These are phyloP conservation scores for Kwoniella mangroviensis DNA, from an alignment of 768 basidiomycete species.

Conservation along the genomic window DNA sequence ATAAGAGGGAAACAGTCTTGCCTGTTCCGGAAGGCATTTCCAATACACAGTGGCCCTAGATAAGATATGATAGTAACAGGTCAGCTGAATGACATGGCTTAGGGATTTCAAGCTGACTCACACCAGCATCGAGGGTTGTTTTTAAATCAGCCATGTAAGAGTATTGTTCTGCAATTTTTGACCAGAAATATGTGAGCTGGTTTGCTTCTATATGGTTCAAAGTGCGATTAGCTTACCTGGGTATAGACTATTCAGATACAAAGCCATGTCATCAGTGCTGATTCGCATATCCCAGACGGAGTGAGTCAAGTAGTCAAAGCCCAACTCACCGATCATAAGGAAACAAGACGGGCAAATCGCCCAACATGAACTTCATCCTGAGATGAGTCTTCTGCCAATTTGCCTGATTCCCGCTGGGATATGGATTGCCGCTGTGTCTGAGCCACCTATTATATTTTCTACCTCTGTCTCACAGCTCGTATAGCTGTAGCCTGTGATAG, in stretches of 20 bases:
- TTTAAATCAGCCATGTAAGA: constrained; percentile 99
- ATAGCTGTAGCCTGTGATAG: too few relatives aligned
- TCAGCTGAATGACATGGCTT: background rate
- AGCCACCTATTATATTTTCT: too few relatives aligned
- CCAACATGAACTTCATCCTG: constrained; percentile 53
- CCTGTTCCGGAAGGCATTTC: constrained; percentile 99
- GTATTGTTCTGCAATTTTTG: constrained; percentile 78
- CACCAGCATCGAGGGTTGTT: constrained; percentile 90
- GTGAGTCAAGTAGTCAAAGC: background rate
- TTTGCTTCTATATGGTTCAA: too few relatives aligned
- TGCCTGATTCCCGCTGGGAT: background rate
- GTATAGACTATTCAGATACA: constrained; percentile 94
- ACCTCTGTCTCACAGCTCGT: too few relatives aligned
- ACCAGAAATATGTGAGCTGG: too few relatives aligned
- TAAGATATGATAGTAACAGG: background rate
- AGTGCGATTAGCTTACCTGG: constrained; percentile 67
- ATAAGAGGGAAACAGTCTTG: constrained; percentile 94
- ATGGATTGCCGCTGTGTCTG: background rate
- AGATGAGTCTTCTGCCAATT: background rate
- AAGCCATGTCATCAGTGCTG: constrained; percentile 60
- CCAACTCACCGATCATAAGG: constrained; percentile 55
- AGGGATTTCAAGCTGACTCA: constrained; percentile 55
- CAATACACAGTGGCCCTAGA: constrained; percentile 96
- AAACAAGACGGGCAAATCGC: constrained; percentile 54
- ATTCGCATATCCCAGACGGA: background rate